Percentiles rank a stretch among this genome's conserved stretches.
These are phyloP conservation scores for Diaporthe citriasiana DNA, from an alignment of 2,329 filamentous ascomycete species.

Conservation along the genomic window DNA sequence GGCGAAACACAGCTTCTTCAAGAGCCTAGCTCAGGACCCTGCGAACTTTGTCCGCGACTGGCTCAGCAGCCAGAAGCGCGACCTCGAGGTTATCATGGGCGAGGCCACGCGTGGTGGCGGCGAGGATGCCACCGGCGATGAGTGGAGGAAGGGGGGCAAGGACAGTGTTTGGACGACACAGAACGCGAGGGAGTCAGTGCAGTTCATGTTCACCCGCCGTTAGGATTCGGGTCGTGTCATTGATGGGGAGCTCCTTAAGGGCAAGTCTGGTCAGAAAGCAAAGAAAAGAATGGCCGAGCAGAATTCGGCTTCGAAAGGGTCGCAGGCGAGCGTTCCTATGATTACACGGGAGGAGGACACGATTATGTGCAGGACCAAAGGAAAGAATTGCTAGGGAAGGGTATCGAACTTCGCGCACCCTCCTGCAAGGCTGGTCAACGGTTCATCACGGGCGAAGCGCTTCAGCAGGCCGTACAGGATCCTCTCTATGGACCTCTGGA, in stretches of 20 bases:
- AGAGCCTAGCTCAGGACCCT: conserved; percentile 83
- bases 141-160: conserved; percentile 75
- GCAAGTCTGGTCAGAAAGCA: neutral
- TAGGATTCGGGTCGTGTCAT: neutral
- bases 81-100: conserved; percentile 89
- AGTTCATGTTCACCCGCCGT: conserved; percentile 62
- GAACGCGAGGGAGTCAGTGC: conserved; percentile 74
- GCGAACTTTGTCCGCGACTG: conserved; percentile 87
- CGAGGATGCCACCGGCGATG: conserved; percentile 70
- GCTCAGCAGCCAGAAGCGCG: conserved; percentile 91
- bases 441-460: neutral
- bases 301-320: neutral
- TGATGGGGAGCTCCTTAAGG: neutral
- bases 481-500: no score
- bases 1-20: conserved; percentile 91
- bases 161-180: conserved; percentile 70
- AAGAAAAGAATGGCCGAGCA: neutral
- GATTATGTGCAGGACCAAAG: neutral
- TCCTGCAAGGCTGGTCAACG: neutral
- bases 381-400: neutral
- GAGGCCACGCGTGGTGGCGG: conserved; percentile 78
- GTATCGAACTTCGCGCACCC: neutral
- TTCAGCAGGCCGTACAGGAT: neutral
- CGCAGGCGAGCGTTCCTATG: neutral
- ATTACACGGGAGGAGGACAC: neutral